Base-by-base conservation (phyloP, 164 flowering plant species). In the Kalanchoe fedtschenkoi region DNA sequence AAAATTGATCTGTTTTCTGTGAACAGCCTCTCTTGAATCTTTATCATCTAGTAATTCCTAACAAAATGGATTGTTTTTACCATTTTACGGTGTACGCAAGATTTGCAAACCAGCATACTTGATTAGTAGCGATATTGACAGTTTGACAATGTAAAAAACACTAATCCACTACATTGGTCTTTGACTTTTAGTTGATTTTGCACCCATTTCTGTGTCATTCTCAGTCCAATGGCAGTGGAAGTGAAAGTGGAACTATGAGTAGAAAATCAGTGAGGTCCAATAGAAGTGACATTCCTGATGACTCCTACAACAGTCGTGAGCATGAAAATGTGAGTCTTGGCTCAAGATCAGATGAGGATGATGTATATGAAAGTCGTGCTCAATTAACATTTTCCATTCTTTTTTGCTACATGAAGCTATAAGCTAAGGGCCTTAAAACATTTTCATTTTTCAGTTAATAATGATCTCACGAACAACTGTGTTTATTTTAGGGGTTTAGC, bases 201-300 rank as follows among this genome's bases (percentile, higher is more conserved):
- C 47, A 34, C 37, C 29, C 5, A 6, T 34, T 22, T 53, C 17
- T 24, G 8, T 29, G 14, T 19, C 22, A 64, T 60, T 34, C 53
- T 58, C 66, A 57, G 70, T 72, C 66, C 46, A 72, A 76, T 51
- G 78, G 75, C 30, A 79, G 78, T 57, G 78, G 75, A 10, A 74
- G 78, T 57, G 77, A 74, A 60, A 76, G 78, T 72, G 74, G 75
- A 3, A 63, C 35, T 38, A 62, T 32, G 19, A 68, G 64, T 60
- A 46, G 71, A 70, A 76, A 70, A 30, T 74, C 80, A 17, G 32
- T 28, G 15, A 72, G 62, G 35, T 62, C 73, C 17, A 74, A 64
- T 57, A 65, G 70, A 64, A 47, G 34, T 66, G 73, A 68, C 30
- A 42, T 57, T 7, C 72, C 72, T 7, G 77, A 58, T 10, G 66